Percentiles rank a stretch among this genome's conserved stretches.
Evolutionary conservation across 1,284 basidiomycete genomes (phyloP).

Genomic region (Austroboletus novae-zelandiae): DNA sequence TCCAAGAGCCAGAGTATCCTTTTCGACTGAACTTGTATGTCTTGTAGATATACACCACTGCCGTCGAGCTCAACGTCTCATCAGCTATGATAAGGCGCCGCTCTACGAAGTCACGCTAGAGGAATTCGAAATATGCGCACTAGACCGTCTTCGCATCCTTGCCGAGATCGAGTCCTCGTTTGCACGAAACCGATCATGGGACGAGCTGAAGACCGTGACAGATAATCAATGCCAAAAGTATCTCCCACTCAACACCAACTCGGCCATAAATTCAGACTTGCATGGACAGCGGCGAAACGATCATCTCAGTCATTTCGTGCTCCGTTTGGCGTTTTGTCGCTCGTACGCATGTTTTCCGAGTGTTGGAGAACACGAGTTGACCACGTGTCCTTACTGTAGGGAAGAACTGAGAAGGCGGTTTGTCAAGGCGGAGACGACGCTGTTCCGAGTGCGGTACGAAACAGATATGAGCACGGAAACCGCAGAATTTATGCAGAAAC

Average conservation of each 20-base stretch:
- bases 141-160: conserved; percentile 86
- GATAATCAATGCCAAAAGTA: conserved; percentile 64
- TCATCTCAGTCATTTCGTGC: conserved; percentile 92
- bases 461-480: conserved; percentile 63
- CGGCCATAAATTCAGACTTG: conserved; percentile 45
- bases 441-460: conserved; percentile 88
- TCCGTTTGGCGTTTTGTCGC: conserved; percentile 93
- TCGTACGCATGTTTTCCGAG: conserved; percentile 59
- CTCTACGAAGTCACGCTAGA: conserved; percentile 90
- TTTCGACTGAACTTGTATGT: conserved; percentile 81
- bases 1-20: conserved; percentile 45
- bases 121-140: conserved; percentile 91
- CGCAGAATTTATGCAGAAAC: conserved; percentile 69
- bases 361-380: background rate
- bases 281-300: conserved; percentile 80
- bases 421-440: conserved; percentile 81
- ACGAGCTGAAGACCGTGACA: conserved; percentile 71
- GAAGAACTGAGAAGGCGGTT: conserved; percentile 92
- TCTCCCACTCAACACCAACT: conserved; percentile 68
- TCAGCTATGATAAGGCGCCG: conserved; percentile 86
- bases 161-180: conserved; percentile 94
- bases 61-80: conserved; percentile 6
- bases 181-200: conserved; percentile 79
- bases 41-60: background rate
- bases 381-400: conserved; percentile 39